phyloP scores from a whole-genome alignment of 768 basidiomycete species.

The Pulveroboletus frians region DNA sequence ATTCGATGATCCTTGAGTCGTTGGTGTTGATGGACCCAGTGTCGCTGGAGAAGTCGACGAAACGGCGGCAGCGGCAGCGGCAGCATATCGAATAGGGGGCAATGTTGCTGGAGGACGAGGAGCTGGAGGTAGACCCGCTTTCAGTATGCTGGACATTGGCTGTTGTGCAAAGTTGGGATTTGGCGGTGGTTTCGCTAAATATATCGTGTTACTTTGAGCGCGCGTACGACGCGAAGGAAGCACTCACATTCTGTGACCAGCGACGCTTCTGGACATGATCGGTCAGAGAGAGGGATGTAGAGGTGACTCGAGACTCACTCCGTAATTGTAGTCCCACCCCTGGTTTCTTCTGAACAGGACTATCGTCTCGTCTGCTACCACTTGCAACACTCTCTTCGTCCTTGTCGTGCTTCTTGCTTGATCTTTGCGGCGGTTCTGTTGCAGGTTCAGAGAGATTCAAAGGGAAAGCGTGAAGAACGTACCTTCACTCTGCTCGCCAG shows the following conservation, averaged over 20 bases:
- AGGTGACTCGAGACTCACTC: constrained; percentile 47
- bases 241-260: constrained; percentile 54
- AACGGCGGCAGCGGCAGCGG: constrained; percentile 66
- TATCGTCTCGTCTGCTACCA: constrained; percentile 66
- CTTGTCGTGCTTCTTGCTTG: constrained; percentile 62
- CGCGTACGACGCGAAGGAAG: not conserved
- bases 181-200: constrained; percentile 59
- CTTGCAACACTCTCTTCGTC: constrained; percentile 75
- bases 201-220: constrained; percentile 3
- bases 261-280: constrained; percentile 52
- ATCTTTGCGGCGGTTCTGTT: constrained; percentile 60
- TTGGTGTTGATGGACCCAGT: constrained; percentile 23
- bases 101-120: constrained; percentile 49
- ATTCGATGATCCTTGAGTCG: constrained; percentile 37
- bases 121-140: constrained; percentile 60
- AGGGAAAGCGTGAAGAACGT: constrained; percentile 2
- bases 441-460: not conserved
- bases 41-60: constrained; percentile 22
- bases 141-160: constrained; percentile 71
- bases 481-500: constrained; percentile 73
- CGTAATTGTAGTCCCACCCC: constrained; percentile 55
- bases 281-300: constrained; percentile 12
- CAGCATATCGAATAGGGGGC: constrained; percentile 84
- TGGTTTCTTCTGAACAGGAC: constrained; percentile 78
- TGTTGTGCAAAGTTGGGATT: constrained; percentile 79